phyloP scores from a whole-genome alignment of 2,329 filamentous ascomycete species.

The Cordyceps javanica region DNA sequence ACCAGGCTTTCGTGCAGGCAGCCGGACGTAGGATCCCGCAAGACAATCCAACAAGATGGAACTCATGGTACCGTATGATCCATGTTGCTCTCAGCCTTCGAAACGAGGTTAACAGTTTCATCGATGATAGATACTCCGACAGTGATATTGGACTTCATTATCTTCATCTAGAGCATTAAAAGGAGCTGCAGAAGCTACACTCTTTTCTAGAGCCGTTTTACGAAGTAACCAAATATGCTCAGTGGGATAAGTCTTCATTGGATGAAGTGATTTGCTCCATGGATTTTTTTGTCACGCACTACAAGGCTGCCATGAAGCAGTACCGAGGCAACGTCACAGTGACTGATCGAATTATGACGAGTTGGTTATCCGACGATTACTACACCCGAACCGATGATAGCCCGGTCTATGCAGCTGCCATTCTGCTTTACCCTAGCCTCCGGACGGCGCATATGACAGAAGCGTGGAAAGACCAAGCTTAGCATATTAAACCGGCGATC shows the following conservation, averaged over 20 bases:
- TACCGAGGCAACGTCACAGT: not conserved
- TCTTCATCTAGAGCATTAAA: conserved; percentile 4
- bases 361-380: not conserved
- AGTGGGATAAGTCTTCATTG: not conserved
- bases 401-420: not conserved
- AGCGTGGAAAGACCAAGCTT: not conserved
- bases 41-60: conserved; percentile 8
- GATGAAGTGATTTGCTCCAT: not conserved
- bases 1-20: conserved; percentile 1
- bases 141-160: conserved; percentile 3
- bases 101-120: not conserved
- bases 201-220: conserved; percentile 5
- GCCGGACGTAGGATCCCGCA: conserved; percentile 5
- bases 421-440: conserved; percentile 1
- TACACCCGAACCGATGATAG: not conserved
- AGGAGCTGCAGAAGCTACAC: conserved; percentile 2
- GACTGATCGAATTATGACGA: not conserved
- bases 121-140: not conserved
- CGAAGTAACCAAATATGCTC: not conserved
- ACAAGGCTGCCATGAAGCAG: not conserved
- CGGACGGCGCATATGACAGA: not conserved
- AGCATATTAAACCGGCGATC: not conserved
- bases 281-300: not conserved
- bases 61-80: conserved; percentile 9
- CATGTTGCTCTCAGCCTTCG: conserved; percentile 5